Percentiles rank a stretch among this genome's conserved stretches.
Evolutionary conservation across 225 moss, liverwort and hornwort genomes (phyloP).

Genomic region (Polytrichum commune): DNA sequence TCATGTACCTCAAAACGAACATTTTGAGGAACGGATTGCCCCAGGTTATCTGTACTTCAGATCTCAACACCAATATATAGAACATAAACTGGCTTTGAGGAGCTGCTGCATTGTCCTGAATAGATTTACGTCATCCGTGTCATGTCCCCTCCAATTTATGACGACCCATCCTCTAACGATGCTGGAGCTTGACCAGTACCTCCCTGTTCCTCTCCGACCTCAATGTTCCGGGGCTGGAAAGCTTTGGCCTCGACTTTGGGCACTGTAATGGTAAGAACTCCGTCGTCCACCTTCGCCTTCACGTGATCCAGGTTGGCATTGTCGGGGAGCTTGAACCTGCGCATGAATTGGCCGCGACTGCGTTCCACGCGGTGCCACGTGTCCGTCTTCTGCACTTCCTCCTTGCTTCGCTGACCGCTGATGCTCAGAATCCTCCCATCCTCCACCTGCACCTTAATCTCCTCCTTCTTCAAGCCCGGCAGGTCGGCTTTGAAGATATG

Average conservation of each 20-base stretch:
- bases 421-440: constrained; percentile 9
- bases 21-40: too few species aligned
- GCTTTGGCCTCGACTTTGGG: constrained; percentile 3
- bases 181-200: background rate
- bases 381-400: constrained; percentile 10
- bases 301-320: constrained; percentile 9
- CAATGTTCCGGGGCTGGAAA: background rate
- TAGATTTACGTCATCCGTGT: too few species aligned
- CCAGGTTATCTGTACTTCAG: too few species aligned
- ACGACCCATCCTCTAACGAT: too few species aligned
- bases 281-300: constrained; percentile 11
- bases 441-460: constrained; percentile 14
- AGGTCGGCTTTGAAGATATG: constrained; percentile 37
- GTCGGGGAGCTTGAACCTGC: constrained; percentile 8
- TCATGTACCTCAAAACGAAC: too few species aligned
- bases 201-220: background rate
- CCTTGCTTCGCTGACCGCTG: constrained; percentile 11
- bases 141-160: constrained; percentile 12
- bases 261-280: constrained; percentile 7
- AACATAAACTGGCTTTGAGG: too few species aligned
- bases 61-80: too few species aligned
- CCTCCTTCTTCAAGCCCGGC: constrained; percentile 14
- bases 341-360: constrained; percentile 8
- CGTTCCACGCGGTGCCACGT: constrained; percentile 15
- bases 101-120: too few species aligned